Base-by-base conservation (phyloP, 2,329 filamentous ascomycete genomes). In the Botryotinia globosa region DNA sequence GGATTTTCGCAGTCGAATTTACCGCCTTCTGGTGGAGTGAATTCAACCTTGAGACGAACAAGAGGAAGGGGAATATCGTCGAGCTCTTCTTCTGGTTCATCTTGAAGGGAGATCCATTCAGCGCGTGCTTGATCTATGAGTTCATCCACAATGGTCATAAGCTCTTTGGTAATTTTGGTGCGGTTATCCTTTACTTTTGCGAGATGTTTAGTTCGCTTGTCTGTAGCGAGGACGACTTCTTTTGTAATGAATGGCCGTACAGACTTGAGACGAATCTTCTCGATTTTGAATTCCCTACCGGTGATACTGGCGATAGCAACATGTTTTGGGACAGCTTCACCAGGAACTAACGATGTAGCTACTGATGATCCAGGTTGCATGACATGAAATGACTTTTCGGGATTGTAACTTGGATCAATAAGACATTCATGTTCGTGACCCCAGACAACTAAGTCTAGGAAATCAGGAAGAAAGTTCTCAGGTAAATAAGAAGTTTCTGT, bases 281-380 rank as follows among this genome's bases (percentile, higher is more conserved):
- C 91, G 20, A 90, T 87, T 63, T 89, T 88, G 81, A 97, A 97
- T 18, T 94, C 88, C 73, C 90, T 92, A 14, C 94, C 95, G 0
- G 90, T 96, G 69, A 99, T 85, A 77, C 87, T 96, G 67, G 98
- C 81, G 32, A 99, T 91, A 1, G 94, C 91, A 10, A 98, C 93
- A 72, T 98, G 92, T 80, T 99, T 99, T 12, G 93, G 86, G 1
- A 94, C 93, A 0, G 96, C 93, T 82, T 99, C 96, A 42, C 94
- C 94, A 0, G 92, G 91, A 14, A 96, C 90, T 0, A 99, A 85
- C 0, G 96, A 98, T 1, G 96, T 99, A 0, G 95, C 96, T 0
- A 99, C 92, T 0, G 96, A 98, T 0, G 96, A 99, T 0, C 96
- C 96, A 0, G 96, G 96, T 79, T 99, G 96, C 89, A 99, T 98